Evolutionary conservation across 805 yeast genomes (phyloP), one percentile per base, ranked within the genome.

Genomic region (Lipomyces sp.): DNA sequence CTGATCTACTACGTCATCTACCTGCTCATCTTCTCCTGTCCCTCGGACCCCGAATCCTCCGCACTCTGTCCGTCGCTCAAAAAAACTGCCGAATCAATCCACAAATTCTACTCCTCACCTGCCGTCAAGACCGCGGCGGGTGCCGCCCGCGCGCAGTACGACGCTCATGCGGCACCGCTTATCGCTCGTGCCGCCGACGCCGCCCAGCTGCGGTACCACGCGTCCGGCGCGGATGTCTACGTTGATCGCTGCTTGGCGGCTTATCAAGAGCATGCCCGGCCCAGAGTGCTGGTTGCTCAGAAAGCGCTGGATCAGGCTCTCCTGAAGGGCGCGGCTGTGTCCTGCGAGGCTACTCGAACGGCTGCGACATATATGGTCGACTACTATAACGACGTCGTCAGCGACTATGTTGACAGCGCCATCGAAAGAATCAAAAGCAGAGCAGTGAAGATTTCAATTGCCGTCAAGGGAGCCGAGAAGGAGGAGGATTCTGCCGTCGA

Each of bases 1-100:
- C 38, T 52, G 16, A 10, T 40, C 13, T 48, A 31, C 43, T 52
- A 45, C 21, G 11, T 44, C 5, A 33, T 52, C 26, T 52, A 47
- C 40, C 16, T 40, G 4, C 23, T 24, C 18, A 29, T 44, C 18
- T 28, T 28, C 43, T 29, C 31, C 35, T 52, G 57, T 10, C 57
- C 53, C 4, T 13, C 23, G 18, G 36, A 48, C 34, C 43, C 52
- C 6, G 39, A n/a, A 7, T 21, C 49, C 10, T 39, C 42, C 2
- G 23, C 10, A 4, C 16, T 40, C 13, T 51, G 55, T 39, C 51
- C 40, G 1, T 5, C 4, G 31, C 19, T 47, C 35, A 47, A 47
- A 31, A n/a, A 31, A 6, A 51, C 52, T 2, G 33, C 19, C 2
- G 52, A 51, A 5, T 16, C 47, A 14, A 26, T 36, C 14, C 16